Percentiles rank a stretch among this genome's conserved stretches.
Conservation (phyloP, 768 basidiomycete species). For the Auriscalpium microsporum region DNA sequence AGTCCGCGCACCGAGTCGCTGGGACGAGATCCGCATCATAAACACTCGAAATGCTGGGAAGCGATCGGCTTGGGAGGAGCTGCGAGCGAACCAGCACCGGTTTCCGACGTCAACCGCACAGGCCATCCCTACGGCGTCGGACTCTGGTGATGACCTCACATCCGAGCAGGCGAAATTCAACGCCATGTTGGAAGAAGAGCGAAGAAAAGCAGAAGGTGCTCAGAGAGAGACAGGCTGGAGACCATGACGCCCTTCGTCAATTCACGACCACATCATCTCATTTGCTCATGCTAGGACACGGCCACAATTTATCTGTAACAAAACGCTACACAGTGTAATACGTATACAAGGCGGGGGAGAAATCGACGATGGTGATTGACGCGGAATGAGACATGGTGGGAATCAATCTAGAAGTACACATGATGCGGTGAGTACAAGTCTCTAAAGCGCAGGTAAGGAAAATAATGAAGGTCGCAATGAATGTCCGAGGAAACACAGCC, state of each 20-base stretch:
- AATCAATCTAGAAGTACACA: too few species aligned
- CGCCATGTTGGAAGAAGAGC: constrained; percentile 49
- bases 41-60: constrained; percentile 34
- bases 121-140: constrained; percentile 20
- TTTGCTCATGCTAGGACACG: too few species aligned
- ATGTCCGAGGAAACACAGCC: too few species aligned
- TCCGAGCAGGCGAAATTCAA: constrained; percentile 50
- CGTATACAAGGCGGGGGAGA: too few species aligned
- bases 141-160: constrained; percentile 27
- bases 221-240: neutral
- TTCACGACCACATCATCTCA: too few species aligned
- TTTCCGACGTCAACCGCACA: constrained; percentile 30
- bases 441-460: too few species aligned
- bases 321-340: too few species aligned
- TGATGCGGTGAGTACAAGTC: too few species aligned
- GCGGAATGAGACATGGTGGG: too few species aligned
- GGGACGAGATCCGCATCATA: constrained; percentile 59
- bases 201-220: constrained; percentile 24
- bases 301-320: too few species aligned
- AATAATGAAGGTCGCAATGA: too few species aligned
- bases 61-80: constrained; percentile 57
- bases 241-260: neutral
- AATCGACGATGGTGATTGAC: too few species aligned
- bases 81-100: constrained; percentile 39
- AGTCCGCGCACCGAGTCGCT: constrained; percentile 30